A percentile compares a stretch with the other conserved stretches of the same genome.
Conservation (phyloP, 225 moss, liverwort and hornwort species). For the Thuidium tamariscinum region DNA sequence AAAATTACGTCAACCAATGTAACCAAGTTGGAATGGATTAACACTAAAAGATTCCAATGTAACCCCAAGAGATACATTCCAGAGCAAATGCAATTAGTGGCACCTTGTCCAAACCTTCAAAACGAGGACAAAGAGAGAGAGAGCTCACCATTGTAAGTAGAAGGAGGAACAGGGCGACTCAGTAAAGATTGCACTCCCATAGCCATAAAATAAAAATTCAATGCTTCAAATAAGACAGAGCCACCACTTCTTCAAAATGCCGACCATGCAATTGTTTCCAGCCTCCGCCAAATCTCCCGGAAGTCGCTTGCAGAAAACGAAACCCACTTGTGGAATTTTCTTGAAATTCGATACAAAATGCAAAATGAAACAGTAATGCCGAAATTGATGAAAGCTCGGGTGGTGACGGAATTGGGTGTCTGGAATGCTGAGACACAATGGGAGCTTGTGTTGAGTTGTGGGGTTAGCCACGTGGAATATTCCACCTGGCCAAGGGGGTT, state of each 20-base stretch:
- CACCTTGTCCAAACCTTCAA: neutral
- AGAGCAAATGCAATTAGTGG: neutral
- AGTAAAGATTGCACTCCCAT: slow-evolving; percentile 35
- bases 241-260: neutral
- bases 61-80: neutral
- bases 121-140: neutral
- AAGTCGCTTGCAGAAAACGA: too few species aligned
- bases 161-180: slow-evolving; percentile 7
- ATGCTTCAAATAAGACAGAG: neutral
- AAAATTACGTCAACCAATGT: neutral
- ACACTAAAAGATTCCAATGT: neutral
- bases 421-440: neutral
- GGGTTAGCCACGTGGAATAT: slow-evolving; percentile 9
- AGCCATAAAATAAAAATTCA: slow-evolving; percentile 6
- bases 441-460: neutral
- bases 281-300: neutral
- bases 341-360: neutral
- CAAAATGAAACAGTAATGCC: neutral
- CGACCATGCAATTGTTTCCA: neutral
- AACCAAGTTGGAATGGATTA: too few species aligned
- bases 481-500: slow-evolving; percentile 13
- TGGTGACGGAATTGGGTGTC: neutral
- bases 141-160: slow-evolving; percentile 3
- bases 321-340: neutral
- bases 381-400: neutral